Conservation (phyloP, 148 eudicot genomes). For the Chenopodium suecicum region DNA sequence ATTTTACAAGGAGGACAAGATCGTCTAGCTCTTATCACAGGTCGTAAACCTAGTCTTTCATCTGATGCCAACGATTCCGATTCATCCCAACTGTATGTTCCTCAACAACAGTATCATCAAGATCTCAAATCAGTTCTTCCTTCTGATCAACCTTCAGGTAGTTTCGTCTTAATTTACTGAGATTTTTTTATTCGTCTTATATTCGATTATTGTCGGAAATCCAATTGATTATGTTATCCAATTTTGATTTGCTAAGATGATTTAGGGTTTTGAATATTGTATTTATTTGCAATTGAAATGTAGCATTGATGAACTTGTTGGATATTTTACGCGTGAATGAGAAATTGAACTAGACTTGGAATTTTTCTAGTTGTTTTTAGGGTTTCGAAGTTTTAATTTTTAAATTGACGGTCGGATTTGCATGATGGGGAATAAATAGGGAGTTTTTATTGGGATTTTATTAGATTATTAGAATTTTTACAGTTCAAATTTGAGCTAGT, state of each 20-base stretch:
- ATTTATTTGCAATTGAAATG: background rate
- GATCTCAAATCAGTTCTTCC: conserved; percentile 12
- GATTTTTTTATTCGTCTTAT: background rate
- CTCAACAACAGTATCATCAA: conserved; percentile 7
- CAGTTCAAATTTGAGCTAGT: background rate
- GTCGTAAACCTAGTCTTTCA: conserved; percentile 40
- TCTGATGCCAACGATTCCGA: conserved; percentile 22
- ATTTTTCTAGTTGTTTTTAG: background rate
- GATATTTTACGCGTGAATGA: background rate
- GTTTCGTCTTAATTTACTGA: background rate
- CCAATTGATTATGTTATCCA: background rate
- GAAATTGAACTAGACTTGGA: background rate
- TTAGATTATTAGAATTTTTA: background rate
- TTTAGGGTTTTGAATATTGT: background rate
- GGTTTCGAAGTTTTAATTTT: too few species aligned
- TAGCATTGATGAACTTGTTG: background rate
- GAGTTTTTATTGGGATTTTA: background rate
- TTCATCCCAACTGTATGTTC: conserved; percentile 16
- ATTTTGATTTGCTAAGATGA: background rate
- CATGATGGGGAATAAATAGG: background rate
- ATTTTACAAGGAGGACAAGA: conserved; percentile 55
- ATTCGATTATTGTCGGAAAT: background rate
- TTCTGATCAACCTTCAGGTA: conserved; percentile 33
- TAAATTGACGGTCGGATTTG: background rate
- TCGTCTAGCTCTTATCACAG: conserved; percentile 66